Evolutionary conservation across 176 grass and related monocot genomes (phyloP), one percentile per base, ranked within the genome.

Genomic region (Carex parvula): DNA sequence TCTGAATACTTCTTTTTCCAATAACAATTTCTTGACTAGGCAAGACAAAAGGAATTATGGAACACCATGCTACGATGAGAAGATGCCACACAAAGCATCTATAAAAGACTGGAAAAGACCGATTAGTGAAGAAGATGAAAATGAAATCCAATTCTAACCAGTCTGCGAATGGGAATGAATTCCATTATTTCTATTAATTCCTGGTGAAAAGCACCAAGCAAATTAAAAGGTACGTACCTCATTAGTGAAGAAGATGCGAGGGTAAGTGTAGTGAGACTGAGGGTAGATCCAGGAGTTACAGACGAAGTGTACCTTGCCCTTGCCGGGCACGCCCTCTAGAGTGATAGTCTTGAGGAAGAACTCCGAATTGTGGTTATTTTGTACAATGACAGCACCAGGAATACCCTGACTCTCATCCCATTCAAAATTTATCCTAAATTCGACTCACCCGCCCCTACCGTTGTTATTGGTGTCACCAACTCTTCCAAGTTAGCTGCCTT

Each of bases 251-350:
- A 97, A 94, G 59, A 94, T 29, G 1, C 94, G 89, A 70, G 54
- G 62, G 72, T 94, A 94, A 4, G 6, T 8, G 86, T 89, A 4
- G 35, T 4, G 35, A 26, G 0, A 26, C 0, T 26, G 24, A 9
- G 89, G 94, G 82, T 97, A 92, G 70, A 97, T 67, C 94, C 89
- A 97, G 0, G 94, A 94, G 86, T 94, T 94, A 79, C 91, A 90
- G 53, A 90, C 84, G 78, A 97, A 97, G 44, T 88, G 48, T 10
- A 97, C 54, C 1, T 35, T 46, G 26, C 89, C 86, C 80, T 87
- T 87, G 7, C 94, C 88, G 0, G 73, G 87, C 6, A 97, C 81
- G 9, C 91, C 65, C 11, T 97, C 67, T 44, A 97, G 42, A 7
- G 86, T 92, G 80, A 97, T 53, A 6, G 88, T 94, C 87, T 97